Evolutionary conservation across 2,329 filamentous ascomycete genomes (phyloP).

Genomic region (Aspergillus uvarum): DNA sequence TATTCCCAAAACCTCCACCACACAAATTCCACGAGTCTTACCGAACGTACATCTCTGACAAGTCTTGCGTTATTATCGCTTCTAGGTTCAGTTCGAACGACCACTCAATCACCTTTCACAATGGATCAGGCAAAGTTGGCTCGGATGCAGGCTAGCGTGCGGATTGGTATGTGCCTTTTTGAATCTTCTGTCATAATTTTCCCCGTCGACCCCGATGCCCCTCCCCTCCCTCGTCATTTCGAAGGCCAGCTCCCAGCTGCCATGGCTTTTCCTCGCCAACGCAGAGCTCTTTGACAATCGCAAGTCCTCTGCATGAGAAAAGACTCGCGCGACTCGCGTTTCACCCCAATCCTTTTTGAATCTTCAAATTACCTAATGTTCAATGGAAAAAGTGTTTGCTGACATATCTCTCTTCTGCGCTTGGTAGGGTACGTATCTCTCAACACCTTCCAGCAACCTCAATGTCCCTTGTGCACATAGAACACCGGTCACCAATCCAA

Average conservation of each 20-base stretch:
- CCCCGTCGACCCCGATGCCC: neutral
- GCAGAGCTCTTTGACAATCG: neutral
- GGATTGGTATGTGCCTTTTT: slow-evolving; percentile 64
- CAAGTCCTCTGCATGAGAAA: neutral
- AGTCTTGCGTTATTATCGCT: slow-evolving; percentile 5
- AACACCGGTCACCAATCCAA: neutral
- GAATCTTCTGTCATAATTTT: slow-evolving; percentile 9
- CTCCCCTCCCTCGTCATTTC: neutral
- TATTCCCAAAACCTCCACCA: slow-evolving; percentile 9
- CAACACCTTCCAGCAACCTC: neutral
- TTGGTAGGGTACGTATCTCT: slow-evolving; percentile 15
- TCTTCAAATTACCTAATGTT: neutral
- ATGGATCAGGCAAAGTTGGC: slow-evolving; percentile 69
- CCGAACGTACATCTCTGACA: slow-evolving; percentile 20
- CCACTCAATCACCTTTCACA: slow-evolving; percentile 39
- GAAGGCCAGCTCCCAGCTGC: neutral
- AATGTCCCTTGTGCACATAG: neutral
- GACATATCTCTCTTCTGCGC: slow-evolving; percentile 3
- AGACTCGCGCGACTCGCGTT: neutral
- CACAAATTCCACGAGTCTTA: slow-evolving; percentile 18
- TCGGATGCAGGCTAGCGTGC: slow-evolving; percentile 64
- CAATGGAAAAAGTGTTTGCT: neutral
- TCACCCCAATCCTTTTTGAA: neutral
- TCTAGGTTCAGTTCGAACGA: slow-evolving; percentile 19
- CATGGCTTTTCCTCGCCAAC: neutral